Evolutionary conservation across 352 stramenopile genomes (phyloP), one percentile per base, ranked within the genome.

Genomic region (Phytophthora europaea): DNA sequence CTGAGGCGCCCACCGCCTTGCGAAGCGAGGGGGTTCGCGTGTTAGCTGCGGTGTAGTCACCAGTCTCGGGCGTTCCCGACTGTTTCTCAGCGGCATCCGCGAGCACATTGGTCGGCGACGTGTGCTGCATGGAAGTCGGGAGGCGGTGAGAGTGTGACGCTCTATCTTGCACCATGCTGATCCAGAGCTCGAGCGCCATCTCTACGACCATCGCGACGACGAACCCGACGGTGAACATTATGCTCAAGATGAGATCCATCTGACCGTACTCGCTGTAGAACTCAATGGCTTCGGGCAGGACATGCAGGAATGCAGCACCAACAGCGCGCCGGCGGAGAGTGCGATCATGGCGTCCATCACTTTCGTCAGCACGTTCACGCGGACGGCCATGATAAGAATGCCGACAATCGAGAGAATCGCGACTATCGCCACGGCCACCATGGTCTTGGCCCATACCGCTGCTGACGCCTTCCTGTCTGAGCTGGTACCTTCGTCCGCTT

Each of bases 281-380:
- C 51, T 87, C 62, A 20, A 94, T 83, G 1, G 84, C 73, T 63
- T 97, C 91, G 9, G 90, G 87, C 38, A 97, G 52, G 34, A 97
- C 78, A 48, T 97, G 75, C 53, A 97, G 88, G 55, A 96, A 87
- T 18, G 88, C 78, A 6, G 85, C 90, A 15, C 87, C 89, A 45
- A 96, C 4, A 97, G 57, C 2, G 91, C 89, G 15, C 90, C 91
- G 23, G 76, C 67, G 2, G 86, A 91, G 59, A 96, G 83, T 6
- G 80, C 82, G 74, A 88, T 77, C 63, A 87, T 76, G 0, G 78
- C 75, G 38, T 84, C 78, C 78, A 84, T 84, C 2, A 84, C 51
- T 18, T 75, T 78, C 2, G 73, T 57, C 43, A 84, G 65, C 10
- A 74, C 4, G 12, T n/a, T 69, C n/a, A 72, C 36, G 10, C 73